These are phyloP conservation scores for Immersiella caudata DNA, from an alignment of 495 filamentous ascomycete genomes.

Conservation along the genomic window DNA sequence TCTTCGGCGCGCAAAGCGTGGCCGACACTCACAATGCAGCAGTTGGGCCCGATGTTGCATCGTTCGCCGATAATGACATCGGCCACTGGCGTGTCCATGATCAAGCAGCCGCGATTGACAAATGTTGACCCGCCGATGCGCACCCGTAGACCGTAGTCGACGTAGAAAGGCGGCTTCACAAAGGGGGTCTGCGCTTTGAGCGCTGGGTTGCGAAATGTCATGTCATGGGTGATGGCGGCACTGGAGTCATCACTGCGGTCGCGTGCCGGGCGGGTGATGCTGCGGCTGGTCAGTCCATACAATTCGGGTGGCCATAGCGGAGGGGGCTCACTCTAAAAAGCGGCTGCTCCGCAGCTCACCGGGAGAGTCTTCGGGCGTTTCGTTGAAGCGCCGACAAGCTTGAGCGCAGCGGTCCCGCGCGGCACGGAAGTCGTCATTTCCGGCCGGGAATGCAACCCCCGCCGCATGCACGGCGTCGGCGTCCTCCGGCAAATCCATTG, in stretches of 20 bases:
- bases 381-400: constrained; percentile 42
- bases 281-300: constrained; percentile 7
- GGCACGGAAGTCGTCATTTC: constrained; percentile 40
- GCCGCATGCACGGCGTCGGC: constrained; percentile 7
- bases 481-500: constrained; percentile 17
- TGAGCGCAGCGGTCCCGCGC: constrained; percentile 35
- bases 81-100: constrained; percentile 44
- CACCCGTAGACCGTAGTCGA: constrained; percentile 42
- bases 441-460: constrained; percentile 37
- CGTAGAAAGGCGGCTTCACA: constrained; percentile 40
- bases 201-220: constrained; percentile 36
- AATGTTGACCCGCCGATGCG: constrained; percentile 39
- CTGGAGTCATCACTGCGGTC: constrained; percentile 28
- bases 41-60: constrained; percentile 42
- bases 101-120: constrained; percentile 42
- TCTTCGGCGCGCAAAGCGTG: constrained; percentile 34
- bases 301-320: not conserved
- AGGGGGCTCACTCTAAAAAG: constrained; percentile 37
- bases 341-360: constrained; percentile 32
- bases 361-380: constrained; percentile 39
- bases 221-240: constrained; percentile 37
- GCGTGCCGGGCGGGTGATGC: constrained; percentile 39
- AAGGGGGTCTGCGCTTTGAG: constrained; percentile 38
- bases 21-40: constrained; percentile 34
- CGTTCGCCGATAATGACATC: constrained; percentile 39